Conservation (phyloP, 2,329 filamentous ascomycete species). For the Colletotrichum zoysiae region DNA sequence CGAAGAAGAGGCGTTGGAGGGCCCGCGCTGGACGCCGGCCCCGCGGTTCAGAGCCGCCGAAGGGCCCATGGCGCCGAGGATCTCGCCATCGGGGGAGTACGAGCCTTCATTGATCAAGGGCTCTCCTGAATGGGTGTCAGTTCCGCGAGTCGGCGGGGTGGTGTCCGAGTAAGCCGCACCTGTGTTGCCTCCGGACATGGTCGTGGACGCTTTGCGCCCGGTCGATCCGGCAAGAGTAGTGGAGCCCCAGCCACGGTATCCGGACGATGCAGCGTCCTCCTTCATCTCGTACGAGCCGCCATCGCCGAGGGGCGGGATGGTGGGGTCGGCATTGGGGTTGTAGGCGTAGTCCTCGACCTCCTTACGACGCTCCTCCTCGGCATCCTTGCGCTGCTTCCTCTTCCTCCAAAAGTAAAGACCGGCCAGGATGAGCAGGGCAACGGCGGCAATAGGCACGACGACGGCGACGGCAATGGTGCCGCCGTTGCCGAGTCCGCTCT, state of each 20-base stretch:
- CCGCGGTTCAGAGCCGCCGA: conserved; percentile 73
- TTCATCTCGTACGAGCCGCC: conserved; percentile 79
- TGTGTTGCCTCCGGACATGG: conserved; percentile 80
- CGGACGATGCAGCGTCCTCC: conserved; percentile 76
- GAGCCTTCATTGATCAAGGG: conserved; percentile 67
- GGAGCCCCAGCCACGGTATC: conserved; percentile 95
- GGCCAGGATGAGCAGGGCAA: conserved; percentile 82
- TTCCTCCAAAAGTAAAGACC: conserved; percentile 89
- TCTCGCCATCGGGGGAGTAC: conserved; percentile 79
- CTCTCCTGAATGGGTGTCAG: conserved; percentile 79
- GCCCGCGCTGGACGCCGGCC: conserved; percentile 84
- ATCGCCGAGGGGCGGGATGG: conserved; percentile 67
- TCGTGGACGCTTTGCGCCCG: conserved; percentile 88
- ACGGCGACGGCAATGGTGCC: conserved; percentile 92
- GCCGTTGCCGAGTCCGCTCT: conserved; percentile 67
- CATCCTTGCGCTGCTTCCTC: conserved; percentile 85
- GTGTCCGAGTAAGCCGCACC: conserved; percentile 80
- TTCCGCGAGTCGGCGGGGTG: conserved; percentile 76
- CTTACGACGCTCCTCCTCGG: conserved; percentile 90
- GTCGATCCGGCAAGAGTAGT: conserved; percentile 76
- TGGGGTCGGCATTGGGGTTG: conserved; percentile 96
- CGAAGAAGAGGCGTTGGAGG: conserved; percentile 95
- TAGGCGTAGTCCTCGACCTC: conserved; percentile 98
- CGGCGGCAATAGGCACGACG: conserved; percentile 90
- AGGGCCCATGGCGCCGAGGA: conserved; percentile 85